phyloP scores from a whole-genome alignment of 768 basidiomycete genomes.

The Exidia glandulosa region DNA sequence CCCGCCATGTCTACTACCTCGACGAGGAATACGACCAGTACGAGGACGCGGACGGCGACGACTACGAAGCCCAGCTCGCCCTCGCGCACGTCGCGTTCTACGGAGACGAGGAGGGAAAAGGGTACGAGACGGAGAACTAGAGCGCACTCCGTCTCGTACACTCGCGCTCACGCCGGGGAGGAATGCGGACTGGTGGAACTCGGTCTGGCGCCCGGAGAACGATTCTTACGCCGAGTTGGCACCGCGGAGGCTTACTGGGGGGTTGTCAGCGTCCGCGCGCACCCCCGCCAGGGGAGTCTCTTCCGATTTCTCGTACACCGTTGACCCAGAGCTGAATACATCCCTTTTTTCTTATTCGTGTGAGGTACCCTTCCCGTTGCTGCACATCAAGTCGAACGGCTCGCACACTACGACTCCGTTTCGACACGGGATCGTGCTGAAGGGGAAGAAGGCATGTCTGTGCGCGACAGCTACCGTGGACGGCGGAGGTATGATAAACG shows the following conservation, averaged over 20 bases:
- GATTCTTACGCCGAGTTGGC: neutral
- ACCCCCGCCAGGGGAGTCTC: neutral
- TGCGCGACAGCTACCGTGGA: neutral
- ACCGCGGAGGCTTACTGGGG: neutral
- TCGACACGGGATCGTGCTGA: neutral
- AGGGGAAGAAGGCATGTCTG: neutral
- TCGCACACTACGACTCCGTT: neutral
- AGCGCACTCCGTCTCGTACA: neutral
- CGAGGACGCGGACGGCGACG: neutral
- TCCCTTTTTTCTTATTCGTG: neutral
- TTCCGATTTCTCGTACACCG: neutral
- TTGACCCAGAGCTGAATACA: neutral
- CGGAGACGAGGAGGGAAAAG: neutral
- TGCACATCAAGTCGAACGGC: neutral
- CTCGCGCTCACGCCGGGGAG: neutral
- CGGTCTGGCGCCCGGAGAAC: neutral
- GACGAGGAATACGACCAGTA: neutral
- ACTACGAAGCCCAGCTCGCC: neutral
- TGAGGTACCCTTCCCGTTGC: neutral
- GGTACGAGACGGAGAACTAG: neutral
- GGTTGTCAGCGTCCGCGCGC: neutral
- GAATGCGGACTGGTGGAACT: neutral
- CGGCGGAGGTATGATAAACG: neutral
- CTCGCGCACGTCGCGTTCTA: neutral
- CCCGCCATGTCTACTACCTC: neutral